Conservation (phyloP, 805 yeast species). For the Lachancea waltii region DNA sequence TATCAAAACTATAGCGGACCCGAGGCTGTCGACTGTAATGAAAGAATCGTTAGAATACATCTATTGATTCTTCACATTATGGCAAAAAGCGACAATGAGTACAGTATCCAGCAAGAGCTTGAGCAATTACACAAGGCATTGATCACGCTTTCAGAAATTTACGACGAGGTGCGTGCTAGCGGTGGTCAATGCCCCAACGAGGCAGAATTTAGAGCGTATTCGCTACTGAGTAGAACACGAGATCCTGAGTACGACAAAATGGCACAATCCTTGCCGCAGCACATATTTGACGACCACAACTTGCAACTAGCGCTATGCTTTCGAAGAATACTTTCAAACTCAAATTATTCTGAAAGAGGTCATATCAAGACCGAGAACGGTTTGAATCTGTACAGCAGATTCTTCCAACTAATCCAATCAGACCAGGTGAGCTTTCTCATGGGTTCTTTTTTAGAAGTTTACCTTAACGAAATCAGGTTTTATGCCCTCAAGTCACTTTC, state of each 20-base stretch:
- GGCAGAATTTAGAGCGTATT: slow-evolving; percentile 89
- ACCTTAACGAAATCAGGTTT: slow-evolving; percentile 71
- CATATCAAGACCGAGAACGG: slow-evolving; percentile 49
- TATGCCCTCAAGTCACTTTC: slow-evolving; percentile 64
- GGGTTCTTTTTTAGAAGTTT: slow-evolving; percentile 70
- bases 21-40: slow-evolving; percentile 90
- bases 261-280: slow-evolving; percentile 57
- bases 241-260: slow-evolving; percentile 82
- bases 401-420: slow-evolving; percentile 52
- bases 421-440: slow-evolving; percentile 57
- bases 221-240: slow-evolving; percentile 66
- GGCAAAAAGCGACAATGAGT: slow-evolving; percentile 68
- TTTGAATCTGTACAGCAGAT: slow-evolving; percentile 51
- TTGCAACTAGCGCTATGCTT: slow-evolving; percentile 70
- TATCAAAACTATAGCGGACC: slow-evolving; percentile 91
- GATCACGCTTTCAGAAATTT: slow-evolving; percentile 82
- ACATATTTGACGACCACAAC: slow-evolving; percentile 44
- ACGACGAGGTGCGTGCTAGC: slow-evolving; percentile 65
- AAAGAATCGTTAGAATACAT: slow-evolving; percentile 84
- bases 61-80: slow-evolving; percentile 73
- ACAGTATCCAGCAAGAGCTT: slow-evolving; percentile 89
- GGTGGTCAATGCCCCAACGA: slow-evolving; percentile 75
- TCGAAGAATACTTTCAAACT: slow-evolving; percentile 60
- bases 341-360: slow-evolving; percentile 51
- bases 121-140: slow-evolving; percentile 91